phyloP scores from a whole-genome alignment of 352 stramenopile genomes.

The Plasmopara halstedii region DNA sequence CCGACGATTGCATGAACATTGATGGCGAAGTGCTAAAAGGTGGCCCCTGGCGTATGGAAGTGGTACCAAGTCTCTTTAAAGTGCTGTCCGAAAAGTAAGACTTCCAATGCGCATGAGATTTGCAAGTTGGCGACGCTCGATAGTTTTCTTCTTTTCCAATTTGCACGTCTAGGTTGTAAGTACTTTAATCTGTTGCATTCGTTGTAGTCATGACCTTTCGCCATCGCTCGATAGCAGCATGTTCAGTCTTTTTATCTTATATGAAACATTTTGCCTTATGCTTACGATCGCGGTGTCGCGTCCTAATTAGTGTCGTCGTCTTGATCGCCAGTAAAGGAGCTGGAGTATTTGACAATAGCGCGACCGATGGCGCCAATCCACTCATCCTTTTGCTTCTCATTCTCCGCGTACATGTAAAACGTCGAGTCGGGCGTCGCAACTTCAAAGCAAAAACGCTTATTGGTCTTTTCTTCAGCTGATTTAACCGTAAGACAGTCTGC shows the following conservation, averaged over 20 bases:
- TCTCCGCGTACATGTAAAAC: constrained; percentile 90
- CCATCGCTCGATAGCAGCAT: not conserved
- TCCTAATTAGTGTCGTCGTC: constrained; percentile 43
- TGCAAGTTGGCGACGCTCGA: constrained; percentile 4
- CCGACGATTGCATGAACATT: constrained; percentile 70
- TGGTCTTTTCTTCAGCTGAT: constrained; percentile 87
- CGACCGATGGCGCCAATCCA: constrained; percentile 94
- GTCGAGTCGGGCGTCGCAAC: constrained; percentile 83
- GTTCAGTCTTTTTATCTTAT: not conserved
- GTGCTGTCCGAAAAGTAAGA: constrained; percentile 74
- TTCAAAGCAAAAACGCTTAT: constrained; percentile 88
- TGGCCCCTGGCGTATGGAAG: constrained; percentile 74
- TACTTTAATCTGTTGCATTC: constrained; percentile 7
- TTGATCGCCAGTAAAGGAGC: constrained; percentile 92
- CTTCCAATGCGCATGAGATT: constrained; percentile 11
- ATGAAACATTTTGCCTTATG: not conserved
- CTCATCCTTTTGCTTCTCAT: constrained; percentile 88
- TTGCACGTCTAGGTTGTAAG: constrained; percentile 23
- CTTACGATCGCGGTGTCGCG: not conserved
- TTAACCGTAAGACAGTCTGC: constrained; percentile 88
- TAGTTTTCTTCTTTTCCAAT: constrained; percentile 10
- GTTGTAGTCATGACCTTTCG: not conserved
- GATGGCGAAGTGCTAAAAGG: constrained; percentile 64
- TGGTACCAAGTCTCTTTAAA: constrained; percentile 84
- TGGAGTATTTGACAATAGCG: constrained; percentile 96